Evolutionary conservation across 768 basidiomycete species (phyloP).

Genomic region (Tubosaeta brunneosetosa): DNA sequence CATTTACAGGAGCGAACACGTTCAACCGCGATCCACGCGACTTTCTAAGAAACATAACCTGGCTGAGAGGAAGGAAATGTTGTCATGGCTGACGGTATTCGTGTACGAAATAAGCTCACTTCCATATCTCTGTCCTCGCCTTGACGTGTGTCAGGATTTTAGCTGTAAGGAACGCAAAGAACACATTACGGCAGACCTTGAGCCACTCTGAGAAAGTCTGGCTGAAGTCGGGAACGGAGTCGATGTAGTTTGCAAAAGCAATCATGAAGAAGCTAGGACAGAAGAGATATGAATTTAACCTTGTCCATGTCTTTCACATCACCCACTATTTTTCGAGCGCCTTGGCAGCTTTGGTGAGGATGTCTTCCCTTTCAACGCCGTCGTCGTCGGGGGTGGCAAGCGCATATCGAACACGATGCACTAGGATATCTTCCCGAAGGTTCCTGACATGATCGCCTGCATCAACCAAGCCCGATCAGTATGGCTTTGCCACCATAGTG

Average conservation of each 20-base stretch:
- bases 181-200: constrained; percentile 43
- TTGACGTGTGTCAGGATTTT: constrained; percentile 21
- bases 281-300: neutral
- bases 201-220: constrained; percentile 86
- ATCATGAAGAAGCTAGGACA: constrained; percentile 81
- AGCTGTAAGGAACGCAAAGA: neutral
- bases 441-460: constrained; percentile 90
- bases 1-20: constrained; percentile 89
- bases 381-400: constrained; percentile 69
- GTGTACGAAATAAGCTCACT: constrained; percentile 46
- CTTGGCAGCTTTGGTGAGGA: constrained; percentile 63
- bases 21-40: constrained; percentile 75
- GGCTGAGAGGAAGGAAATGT: constrained; percentile 40
- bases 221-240: constrained; percentile 56
- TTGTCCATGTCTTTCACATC: neutral
- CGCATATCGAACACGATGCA: constrained; percentile 80
- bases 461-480: constrained; percentile 8
- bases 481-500: neutral
- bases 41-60: constrained; percentile 82
- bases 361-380: constrained; percentile 45
- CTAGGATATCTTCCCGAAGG: constrained; percentile 83
- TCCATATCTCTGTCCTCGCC: constrained; percentile 88
- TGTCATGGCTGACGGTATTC: neutral
- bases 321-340: constrained; percentile 88
- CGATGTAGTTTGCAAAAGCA: constrained; percentile 86